Evolutionary conservation across 1,139 yeast genomes (phyloP), one percentile per base, ranked within the genome.

Genomic region (Pichia terricola): DNA sequence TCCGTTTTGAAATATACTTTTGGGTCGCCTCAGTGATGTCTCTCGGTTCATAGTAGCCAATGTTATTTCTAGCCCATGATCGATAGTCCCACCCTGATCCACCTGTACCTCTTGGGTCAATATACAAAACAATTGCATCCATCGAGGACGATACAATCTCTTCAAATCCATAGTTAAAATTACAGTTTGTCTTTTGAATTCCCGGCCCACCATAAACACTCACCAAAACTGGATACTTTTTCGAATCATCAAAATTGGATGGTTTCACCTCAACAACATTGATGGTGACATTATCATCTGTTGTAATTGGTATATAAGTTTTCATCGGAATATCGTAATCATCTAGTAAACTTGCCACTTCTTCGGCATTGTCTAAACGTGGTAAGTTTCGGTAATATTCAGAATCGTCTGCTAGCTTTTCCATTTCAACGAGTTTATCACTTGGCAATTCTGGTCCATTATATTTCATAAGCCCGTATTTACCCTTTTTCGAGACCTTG

Each of bases 71-170:
- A 0, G 91, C 94, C 64, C 72, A 79, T 0, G 85, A 65, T 55
- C 79, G 74, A 61, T 75, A 81, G 37, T 67, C 65, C 83, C 96
- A 86, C 5, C 95, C 95, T 63, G 79, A 78, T 32, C 84, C 88
- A 3, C 89, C 95, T 0, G 98, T 89, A 3, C 98, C 98, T 55
- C 98, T 71, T 6, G 98, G 98, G 55, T 91, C 99, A 34, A 91
- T 81, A 32, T 81, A 75, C 36, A 91, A 72, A 0, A 89, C 87
- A 33, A 91, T 73, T 0, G 87, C 81, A 55, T 84, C 81, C 44
- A 84, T 64, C 3, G 75, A 67, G 1, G 95, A 78, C 11, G 86
- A 75, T 1, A 81, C 73, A 8, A 81, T 71, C 39, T 82, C 82
- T 56, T 83, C 84, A 60, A 86, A 86, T 35, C 77, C 83, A 38